A percentile compares a stretch with the other conserved stretches of the same genome.
These are phyloP conservation scores for Ziziphus jujuba DNA, from an alignment of 306 rosid genomes.

Conservation along the genomic window DNA sequence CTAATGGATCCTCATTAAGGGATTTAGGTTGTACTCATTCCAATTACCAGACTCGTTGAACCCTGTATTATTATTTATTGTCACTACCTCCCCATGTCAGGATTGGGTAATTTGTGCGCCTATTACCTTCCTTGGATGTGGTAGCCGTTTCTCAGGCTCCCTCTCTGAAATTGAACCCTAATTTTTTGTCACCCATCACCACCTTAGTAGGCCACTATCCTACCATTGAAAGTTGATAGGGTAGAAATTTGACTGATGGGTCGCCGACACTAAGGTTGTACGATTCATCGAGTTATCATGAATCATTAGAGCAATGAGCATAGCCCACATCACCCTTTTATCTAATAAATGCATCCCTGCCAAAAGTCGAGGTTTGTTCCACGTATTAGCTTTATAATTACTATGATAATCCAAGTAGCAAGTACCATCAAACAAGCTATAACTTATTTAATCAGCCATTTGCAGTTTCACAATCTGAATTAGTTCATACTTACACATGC, in stretches of 20 bases:
- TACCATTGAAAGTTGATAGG: neutral
- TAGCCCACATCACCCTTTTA: neutral
- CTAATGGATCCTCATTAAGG: neutral
- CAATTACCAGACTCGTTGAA: too few relatives aligned
- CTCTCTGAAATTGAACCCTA: neutral
- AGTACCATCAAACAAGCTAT: conserved; percentile 12
- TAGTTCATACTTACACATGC: conserved; percentile 25
- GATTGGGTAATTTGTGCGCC: conserved; percentile 17
- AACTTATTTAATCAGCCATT: conserved; percentile 21
- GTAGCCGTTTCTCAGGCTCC: too few relatives aligned
- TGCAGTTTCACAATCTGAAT: conserved; percentile 11
- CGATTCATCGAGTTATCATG: too few relatives aligned
- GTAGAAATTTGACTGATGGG: neutral
- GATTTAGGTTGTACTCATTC: too few relatives aligned
- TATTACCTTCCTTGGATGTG: conserved; percentile 12
- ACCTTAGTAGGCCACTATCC: conserved; percentile 1
- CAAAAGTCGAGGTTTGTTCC: conserved; percentile 11
- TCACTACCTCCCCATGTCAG: conserved; percentile 19
- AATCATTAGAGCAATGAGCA: neutral
- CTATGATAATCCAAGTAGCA: neutral
- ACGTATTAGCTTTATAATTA: conserved; percentile 12
- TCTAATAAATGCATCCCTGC: neutral
- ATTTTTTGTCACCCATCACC: neutral
- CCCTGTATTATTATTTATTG: conserved; percentile 2
- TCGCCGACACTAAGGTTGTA: neutral